Conservation (phyloP, 495 filamentous ascomycete species). For the Penicillium nucicola region DNA sequence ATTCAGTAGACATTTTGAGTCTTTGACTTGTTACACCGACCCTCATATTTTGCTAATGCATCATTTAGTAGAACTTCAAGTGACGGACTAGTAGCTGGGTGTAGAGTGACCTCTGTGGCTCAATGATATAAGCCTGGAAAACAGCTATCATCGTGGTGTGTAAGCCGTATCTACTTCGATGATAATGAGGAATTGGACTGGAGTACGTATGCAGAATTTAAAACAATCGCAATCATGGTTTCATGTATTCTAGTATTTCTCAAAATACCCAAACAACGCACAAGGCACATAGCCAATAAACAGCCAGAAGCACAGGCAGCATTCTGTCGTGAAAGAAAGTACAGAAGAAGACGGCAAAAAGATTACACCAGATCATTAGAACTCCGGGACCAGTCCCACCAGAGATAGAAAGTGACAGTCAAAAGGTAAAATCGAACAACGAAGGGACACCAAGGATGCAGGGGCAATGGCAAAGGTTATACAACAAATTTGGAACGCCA, state of each 20-base stretch:
- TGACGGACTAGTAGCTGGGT: too few species aligned
- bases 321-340: constrained; percentile 5
- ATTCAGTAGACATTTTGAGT: too few species aligned
- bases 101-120: too few species aligned
- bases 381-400: constrained; percentile 19
- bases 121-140: too few species aligned
- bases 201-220: too few species aligned
- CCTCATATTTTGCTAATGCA: too few species aligned
- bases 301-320: constrained; percentile 5
- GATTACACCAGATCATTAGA: constrained; percentile 25
- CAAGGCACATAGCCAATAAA: constrained; percentile 3
- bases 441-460: constrained; percentile 26
- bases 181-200: too few species aligned
- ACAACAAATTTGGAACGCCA: constrained; percentile 18
- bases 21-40: too few species aligned
- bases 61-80: too few species aligned
- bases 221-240: not conserved
- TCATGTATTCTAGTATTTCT: constrained; percentile 4
- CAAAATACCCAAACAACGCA: not conserved
- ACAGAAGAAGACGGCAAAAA: constrained; percentile 9
- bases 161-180: too few species aligned
- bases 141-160: too few species aligned
- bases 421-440: not conserved
- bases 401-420: constrained; percentile 7
- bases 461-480: constrained; percentile 17